phyloP scores from a whole-genome alignment of 257 asterid genomes.

The Scutellaria baicalensis region DNA sequence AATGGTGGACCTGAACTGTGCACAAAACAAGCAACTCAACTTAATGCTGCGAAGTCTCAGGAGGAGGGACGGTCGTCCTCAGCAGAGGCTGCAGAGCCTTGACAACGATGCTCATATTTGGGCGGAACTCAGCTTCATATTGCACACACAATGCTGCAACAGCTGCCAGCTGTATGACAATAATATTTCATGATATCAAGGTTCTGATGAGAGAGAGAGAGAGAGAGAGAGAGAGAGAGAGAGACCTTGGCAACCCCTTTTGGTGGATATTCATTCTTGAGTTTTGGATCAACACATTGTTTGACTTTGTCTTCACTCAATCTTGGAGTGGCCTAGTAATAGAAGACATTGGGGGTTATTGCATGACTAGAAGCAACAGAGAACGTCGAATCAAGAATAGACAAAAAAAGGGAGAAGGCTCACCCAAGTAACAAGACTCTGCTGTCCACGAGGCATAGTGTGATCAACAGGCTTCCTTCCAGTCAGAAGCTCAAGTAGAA shows the following conservation, averaged over 20 bases:
- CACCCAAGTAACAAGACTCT: conserved; percentile 92
- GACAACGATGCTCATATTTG: conserved; percentile 88
- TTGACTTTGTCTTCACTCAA: conserved; percentile 88
- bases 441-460: conserved; percentile 95
- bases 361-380: background rate
- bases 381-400: background rate
- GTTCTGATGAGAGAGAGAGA: background rate
- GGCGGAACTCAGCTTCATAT: conserved; percentile 89
- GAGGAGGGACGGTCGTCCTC: conserved; percentile 50
- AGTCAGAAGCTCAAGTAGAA: conserved; percentile 80
- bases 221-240: conserved; percentile 19
- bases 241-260: conserved; percentile 89
- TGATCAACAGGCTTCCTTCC: conserved; percentile 96
- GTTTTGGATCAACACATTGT: conserved; percentile 83
- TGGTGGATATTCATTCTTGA: conserved; percentile 72
- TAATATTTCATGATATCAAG: conserved; percentile 5
- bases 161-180: conserved; percentile 65
- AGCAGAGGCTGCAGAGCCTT: conserved; percentile 82
- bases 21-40: conserved; percentile 16
- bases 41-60: conserved; percentile 25
- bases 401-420: conserved; percentile 14
- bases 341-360: background rate
- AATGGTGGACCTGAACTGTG: conserved; percentile 15
- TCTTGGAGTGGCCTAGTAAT: conserved; percentile 75
- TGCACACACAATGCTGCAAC: conserved; percentile 92